phyloP scores from a whole-genome alignment of 192 early-diverging fungal genomes.

The Coemansia sp. region DNA sequence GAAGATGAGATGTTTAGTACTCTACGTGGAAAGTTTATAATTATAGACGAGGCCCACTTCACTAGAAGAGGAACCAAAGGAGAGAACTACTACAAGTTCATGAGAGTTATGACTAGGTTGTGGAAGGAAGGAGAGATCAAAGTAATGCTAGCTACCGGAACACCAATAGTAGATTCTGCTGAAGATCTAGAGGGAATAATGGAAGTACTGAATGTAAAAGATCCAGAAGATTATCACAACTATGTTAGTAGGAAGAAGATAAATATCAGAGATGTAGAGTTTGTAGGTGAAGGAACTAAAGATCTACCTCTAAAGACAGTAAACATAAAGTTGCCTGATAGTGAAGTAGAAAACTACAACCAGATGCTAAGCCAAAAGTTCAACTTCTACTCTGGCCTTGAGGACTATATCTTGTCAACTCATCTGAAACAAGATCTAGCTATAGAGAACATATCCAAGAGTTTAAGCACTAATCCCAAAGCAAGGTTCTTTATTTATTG shows the following conservation, averaged over 20 bases:
- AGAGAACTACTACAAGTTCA: no score
- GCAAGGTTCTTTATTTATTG: conserved; percentile 17
- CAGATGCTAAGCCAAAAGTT: background rate
- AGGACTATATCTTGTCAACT: background rate
- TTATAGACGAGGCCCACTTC: conserved; percentile 19
- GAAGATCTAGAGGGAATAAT: conserved; percentile 11
- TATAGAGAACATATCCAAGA: background rate
- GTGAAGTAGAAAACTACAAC: background rate
- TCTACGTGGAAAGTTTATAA: conserved; percentile 11
- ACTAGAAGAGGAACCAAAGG: no score
- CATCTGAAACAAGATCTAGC: background rate
- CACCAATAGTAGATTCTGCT: conserved; percentile 16
- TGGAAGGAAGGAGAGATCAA: conserved; percentile 17
- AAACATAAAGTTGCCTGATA: background rate
- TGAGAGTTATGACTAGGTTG: background rate
- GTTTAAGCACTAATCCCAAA: background rate
- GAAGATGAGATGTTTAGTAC: conserved; percentile 8
- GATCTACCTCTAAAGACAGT: background rate
- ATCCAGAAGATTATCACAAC: conserved; percentile 2
- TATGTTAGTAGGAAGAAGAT: conserved; percentile 10
- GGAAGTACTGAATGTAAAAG: conserved; percentile 5
- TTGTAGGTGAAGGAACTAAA: conserved; percentile 4
- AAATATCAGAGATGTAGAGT: conserved; percentile 10
- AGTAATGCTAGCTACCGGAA: conserved; percentile 18
- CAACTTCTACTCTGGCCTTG: background rate